phyloP scores from a whole-genome alignment of 768 basidiomycete species.

The Rhodosporidiobolus odoratus region DNA sequence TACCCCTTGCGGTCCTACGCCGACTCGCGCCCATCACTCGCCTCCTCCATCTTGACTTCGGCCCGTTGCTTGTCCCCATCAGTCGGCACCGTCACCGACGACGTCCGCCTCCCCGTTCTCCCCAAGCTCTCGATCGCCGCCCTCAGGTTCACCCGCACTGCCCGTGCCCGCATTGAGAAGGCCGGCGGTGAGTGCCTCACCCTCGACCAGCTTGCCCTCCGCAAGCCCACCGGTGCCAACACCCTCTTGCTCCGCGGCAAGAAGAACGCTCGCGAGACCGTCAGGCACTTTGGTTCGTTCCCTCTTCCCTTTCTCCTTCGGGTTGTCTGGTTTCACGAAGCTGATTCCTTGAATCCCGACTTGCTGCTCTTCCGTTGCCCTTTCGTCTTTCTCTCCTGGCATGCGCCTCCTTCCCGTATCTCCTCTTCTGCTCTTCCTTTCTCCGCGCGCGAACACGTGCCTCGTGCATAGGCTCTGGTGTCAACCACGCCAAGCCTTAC shows the following conservation, averaged over 20 bases:
- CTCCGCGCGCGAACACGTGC: background rate
- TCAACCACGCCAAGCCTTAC: slow-evolving; percentile 66
- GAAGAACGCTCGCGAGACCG: slow-evolving; percentile 86
- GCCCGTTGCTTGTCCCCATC: background rate
- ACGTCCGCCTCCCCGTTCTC: slow-evolving; percentile 73
- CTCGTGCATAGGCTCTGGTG: slow-evolving; percentile 11
- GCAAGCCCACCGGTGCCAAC: slow-evolving; percentile 90
- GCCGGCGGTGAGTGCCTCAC: slow-evolving; percentile 93
- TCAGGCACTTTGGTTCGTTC: slow-evolving; percentile 92
- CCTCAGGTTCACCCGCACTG: slow-evolving; percentile 85
- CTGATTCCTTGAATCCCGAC: too few species aligned
- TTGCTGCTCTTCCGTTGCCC: too few species aligned
- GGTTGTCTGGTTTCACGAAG: too few species aligned
- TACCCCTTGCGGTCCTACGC: background rate
- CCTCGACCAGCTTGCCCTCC: slow-evolving; percentile 80
- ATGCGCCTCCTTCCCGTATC: too few species aligned
- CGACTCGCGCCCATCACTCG: too few species aligned
- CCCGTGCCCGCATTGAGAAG: slow-evolving; percentile 89
- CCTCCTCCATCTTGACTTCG: background rate
- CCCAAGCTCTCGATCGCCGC: slow-evolving; percentile 92
- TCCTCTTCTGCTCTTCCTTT: background rate
- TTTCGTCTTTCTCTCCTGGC: too few species aligned
- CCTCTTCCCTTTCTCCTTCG: background rate
- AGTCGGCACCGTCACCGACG: slow-evolving; percentile 92
- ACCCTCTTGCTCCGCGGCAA: slow-evolving; percentile 88